Evolutionary conservation across 805 yeast genomes (phyloP), one percentile per base, ranked within the genome.

Genomic region (Wickerhamiella brachini): DNA sequence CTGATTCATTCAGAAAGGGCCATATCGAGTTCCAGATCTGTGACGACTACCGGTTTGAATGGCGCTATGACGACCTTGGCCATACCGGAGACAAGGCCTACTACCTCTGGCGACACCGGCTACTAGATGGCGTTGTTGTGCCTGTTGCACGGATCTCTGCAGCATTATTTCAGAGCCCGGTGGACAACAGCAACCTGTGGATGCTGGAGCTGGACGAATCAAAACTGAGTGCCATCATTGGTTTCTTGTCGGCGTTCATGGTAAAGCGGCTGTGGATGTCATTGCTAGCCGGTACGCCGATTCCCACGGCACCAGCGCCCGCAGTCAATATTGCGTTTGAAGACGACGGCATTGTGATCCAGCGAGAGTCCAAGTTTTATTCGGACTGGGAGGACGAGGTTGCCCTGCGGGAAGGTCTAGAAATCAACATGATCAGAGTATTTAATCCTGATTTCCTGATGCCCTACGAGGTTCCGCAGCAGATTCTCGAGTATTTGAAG

Each of bases 201-300:
- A 43, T 57, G 15, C 42, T 63, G 10, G 64, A 62, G 24, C 44
- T 62, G 6, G 66, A 62, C 44, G 21, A 51, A 13, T 55, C 55
- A 37, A 43, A 50, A 5, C 53, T 62, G 3, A 38, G 47, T 13
- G 60, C 62, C 2, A 58, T 50, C 20, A 29, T 61, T 17, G 65
- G 61, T 1, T 34, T 61, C 12, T 49, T 62, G 12, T 53, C 62
- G 5, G 62, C 60, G 15, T 59, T 62, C 50, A 49, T 53, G n/a
- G 53, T 62, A 20, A 60, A 56, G 49, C 52, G 49, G 2, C 24
- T 51, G 10, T 52, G 46, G 39, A 17, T 48, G 2, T 34, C 18
- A 15, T 37, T 41, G 22, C 13, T 18, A 53, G 45, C 37, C 17
- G 54, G 4, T 51, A 44, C 49, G 52, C 51, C 21, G 54, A 56